Evolutionary conservation across 345 rosid species (phyloP), one percentile per base, ranked within the genome.

Genomic region (Gossypium bickii): DNA sequence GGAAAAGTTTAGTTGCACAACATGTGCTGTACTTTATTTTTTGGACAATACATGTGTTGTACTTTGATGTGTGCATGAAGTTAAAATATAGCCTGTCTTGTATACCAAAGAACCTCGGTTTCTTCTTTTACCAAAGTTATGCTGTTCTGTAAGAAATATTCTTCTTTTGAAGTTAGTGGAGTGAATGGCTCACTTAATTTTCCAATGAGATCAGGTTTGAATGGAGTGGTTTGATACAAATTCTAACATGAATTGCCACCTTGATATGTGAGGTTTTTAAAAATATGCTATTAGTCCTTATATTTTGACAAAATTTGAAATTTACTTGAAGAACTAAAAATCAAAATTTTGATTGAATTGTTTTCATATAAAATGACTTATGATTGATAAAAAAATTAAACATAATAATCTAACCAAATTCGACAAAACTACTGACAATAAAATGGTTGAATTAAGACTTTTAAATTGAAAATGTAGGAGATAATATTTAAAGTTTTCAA

Each of bases 41-140:
- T 24, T 72, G 66, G 67, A 73, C 44, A 57, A 2, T 45, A 16
- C 24, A 41, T 49, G 71, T 73, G 49, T 60, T 61, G 41, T 62
- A 72, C 22, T 67, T 34, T 44, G 45, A 44, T 24, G n/a, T 27
- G 13, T 52, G 52, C 24, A 22, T 41, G 41, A 41, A 38, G 25
- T 41, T 29, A 17, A 64, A 53, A 41, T 17, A 16, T 16, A 29
- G 64, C 12, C 9, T 71, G 67, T 69, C 13, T 64, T 29, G 34
- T 22, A 52, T 67, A 11, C 57, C 8, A 41, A 76, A 51, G 47
- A 59, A 60, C 15, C 17, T 12, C 18, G 55, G 38, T 43, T 44
- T 51, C 2, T 63, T 9, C 22, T 11, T 58, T 58, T 17, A 44
- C 55, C 17, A 11, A 25, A 17, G 34, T 29, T 52, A 52, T 52